phyloP scores from a whole-genome alignment of 306 rosid genomes.

The Sicyos edulis region DNA sequence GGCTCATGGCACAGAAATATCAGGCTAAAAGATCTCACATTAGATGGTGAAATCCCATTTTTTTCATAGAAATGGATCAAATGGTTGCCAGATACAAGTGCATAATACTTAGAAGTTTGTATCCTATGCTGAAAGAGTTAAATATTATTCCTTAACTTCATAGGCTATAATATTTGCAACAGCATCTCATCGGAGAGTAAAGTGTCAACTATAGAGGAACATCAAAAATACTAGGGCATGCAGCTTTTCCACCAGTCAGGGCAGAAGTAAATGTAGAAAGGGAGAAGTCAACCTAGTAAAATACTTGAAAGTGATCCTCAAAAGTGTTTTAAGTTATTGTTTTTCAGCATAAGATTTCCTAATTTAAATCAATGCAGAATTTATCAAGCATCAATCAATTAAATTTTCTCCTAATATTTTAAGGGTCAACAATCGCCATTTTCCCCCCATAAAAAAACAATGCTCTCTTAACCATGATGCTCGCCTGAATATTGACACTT shows the following conservation, averaged over 20 bases:
- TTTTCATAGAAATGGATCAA: slow-evolving; percentile 2
- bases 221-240: background rate
- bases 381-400: background rate
- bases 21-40: background rate
- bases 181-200: background rate
- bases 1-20: background rate
- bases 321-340: background rate
- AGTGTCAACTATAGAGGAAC: background rate
- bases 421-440: background rate
- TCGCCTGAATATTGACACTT: background rate
- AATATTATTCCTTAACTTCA: no score
- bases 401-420: background rate
- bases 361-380: background rate
- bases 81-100: background rate
- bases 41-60: slow-evolving; percentile 1
- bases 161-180: background rate
- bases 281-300: slow-evolving; percentile 1
- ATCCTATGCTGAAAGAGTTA: no score
- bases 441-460: background rate
- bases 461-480: background rate
- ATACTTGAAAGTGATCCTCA: background rate
- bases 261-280: background rate
- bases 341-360: background rate
- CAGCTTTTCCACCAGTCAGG: background rate
- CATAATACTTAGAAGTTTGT: background rate